Conservation (phyloP, 108 stramenopile species). For the Stephanodiscus minutulus region DNA sequence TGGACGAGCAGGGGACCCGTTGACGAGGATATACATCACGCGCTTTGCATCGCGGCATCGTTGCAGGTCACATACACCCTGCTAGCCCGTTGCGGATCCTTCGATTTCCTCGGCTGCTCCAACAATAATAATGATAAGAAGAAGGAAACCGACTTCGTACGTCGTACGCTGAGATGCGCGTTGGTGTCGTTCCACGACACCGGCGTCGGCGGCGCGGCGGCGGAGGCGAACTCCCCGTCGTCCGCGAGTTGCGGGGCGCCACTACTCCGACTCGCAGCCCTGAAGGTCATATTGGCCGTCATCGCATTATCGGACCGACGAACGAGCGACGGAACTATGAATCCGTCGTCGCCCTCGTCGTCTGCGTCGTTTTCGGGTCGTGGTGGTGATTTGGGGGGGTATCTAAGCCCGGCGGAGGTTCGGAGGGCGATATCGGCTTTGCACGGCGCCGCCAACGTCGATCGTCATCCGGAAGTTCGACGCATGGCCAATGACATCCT, state of each 20-base stretch:
- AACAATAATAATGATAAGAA: too few species aligned
- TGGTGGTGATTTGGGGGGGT: background rate
- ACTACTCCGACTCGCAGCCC: conserved; percentile 26
- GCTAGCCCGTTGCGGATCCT: conserved; percentile 27
- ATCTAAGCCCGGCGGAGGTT: conserved; percentile 20
- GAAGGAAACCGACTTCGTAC: conserved; percentile 14
- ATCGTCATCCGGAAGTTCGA: conserved; percentile 33
- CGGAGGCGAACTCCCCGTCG: too few species aligned
- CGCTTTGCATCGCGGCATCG: conserved; percentile 31
- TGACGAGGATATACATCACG: conserved; percentile 25
- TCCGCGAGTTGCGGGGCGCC: too few species aligned
- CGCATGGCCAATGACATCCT: conserved; percentile 19
- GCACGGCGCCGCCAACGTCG: conserved; percentile 26
- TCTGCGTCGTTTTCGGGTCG: too few species aligned
- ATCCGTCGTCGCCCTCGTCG: background rate
- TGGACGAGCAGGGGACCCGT: conserved; percentile 12
- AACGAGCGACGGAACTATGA: conserved; percentile 3
- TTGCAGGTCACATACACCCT: conserved; percentile 35
- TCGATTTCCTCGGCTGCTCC: background rate
- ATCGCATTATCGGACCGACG: conserved; percentile 20
- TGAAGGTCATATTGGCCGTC: conserved; percentile 31
- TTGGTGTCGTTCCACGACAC: conserved; percentile 19
- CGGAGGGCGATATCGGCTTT: conserved; percentile 15
- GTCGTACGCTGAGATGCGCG: conserved; percentile 21
- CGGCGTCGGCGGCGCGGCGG: too few species aligned